Conservation (phyloP, 2,329 filamentous ascomycete species). For the Mycosphaerella arachidis region DNA sequence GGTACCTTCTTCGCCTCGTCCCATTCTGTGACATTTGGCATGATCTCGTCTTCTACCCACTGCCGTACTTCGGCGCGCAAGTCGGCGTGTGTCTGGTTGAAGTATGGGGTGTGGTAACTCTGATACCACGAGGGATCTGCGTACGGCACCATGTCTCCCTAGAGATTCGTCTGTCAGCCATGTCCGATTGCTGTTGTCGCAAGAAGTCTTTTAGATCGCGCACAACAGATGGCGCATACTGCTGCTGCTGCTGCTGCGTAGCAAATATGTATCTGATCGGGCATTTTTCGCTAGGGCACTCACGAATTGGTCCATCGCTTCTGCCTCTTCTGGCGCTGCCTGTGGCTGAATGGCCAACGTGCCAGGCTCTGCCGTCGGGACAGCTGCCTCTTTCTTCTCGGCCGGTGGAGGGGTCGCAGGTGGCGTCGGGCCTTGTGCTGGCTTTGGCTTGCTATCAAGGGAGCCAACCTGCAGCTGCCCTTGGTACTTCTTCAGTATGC, state of each 20-base stretch:
- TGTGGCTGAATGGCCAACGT: slow-evolving; percentile 41
- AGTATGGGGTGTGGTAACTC: slow-evolving; percentile 86
- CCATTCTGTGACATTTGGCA: slow-evolving; percentile 92
- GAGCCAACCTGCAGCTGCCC: slow-evolving; percentile 77
- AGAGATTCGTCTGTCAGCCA: neutral
- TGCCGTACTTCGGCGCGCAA: slow-evolving; percentile 85
- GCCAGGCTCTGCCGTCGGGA: slow-evolving; percentile 58
- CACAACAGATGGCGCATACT: neutral
- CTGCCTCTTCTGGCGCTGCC: slow-evolving; percentile 49
- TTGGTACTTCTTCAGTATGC: slow-evolving; percentile 76
- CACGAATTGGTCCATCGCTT: slow-evolving; percentile 71
- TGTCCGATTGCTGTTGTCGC: neutral
- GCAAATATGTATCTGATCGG: neutral
- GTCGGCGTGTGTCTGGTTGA: slow-evolving; percentile 87
- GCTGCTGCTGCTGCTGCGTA: neutral
- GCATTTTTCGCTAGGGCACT: neutral
- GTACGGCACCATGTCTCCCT: slow-evolving; percentile 80
- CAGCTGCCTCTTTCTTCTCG: slow-evolving; percentile 46
- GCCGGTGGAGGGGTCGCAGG: slow-evolving; percentile 46
- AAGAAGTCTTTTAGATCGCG: neutral
- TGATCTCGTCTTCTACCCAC: slow-evolving; percentile 86
- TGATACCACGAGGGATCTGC: slow-evolving; percentile 76
- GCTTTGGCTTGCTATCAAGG: slow-evolving; percentile 75
- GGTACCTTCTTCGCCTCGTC: slow-evolving; percentile 92
- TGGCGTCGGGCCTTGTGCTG: slow-evolving; percentile 42